Evolutionary conservation across 148 eudicot genomes (phyloP).

Genomic region (Fagopyrum esculentum): DNA sequence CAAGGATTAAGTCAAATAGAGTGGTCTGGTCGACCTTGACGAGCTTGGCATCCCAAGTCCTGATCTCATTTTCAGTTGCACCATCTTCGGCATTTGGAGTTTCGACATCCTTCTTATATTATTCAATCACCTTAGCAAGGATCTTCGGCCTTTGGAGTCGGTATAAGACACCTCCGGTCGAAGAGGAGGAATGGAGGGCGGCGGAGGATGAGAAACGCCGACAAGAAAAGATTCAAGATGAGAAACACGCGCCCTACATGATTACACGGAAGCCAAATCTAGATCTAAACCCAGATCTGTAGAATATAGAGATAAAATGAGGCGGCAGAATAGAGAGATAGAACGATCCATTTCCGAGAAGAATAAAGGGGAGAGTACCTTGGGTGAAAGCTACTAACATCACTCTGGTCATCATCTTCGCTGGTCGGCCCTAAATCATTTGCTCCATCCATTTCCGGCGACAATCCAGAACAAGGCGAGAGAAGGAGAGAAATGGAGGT

Average conservation of each 20-base stretch:
- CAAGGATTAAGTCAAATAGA: conserved; percentile 28
- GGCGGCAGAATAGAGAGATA: too few relatives aligned
- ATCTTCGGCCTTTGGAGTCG: not conserved
- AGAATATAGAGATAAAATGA: too few relatives aligned
- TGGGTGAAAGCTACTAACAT: conserved; percentile 9
- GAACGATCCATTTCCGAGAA: not conserved
- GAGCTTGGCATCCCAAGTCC: conserved; percentile 26
- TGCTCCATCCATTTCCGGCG: not conserved
- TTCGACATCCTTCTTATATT: conserved; percentile 27
- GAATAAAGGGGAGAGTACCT: not conserved
- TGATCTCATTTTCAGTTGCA: conserved; percentile 12
- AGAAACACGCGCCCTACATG: too few relatives aligned
- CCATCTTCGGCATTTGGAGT: conserved; percentile 4
- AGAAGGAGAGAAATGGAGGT: too few relatives aligned
- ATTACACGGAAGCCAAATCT: too few relatives aligned
- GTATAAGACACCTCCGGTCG: too few relatives aligned
- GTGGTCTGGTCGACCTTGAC: conserved; percentile 27
- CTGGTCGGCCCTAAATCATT: not conserved
- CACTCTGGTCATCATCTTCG: not conserved
- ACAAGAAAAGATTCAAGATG: too few relatives aligned
- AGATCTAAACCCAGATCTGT: too few relatives aligned
- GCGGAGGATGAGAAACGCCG: too few relatives aligned
- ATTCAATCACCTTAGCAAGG: conserved; percentile 31
- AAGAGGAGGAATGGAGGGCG: too few relatives aligned
- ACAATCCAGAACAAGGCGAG: too few relatives aligned